These are phyloP conservation scores for Colletotrichum aenigma DNA, from an alignment of 2,329 filamentous ascomycete genomes.

Conservation along the genomic window DNA sequence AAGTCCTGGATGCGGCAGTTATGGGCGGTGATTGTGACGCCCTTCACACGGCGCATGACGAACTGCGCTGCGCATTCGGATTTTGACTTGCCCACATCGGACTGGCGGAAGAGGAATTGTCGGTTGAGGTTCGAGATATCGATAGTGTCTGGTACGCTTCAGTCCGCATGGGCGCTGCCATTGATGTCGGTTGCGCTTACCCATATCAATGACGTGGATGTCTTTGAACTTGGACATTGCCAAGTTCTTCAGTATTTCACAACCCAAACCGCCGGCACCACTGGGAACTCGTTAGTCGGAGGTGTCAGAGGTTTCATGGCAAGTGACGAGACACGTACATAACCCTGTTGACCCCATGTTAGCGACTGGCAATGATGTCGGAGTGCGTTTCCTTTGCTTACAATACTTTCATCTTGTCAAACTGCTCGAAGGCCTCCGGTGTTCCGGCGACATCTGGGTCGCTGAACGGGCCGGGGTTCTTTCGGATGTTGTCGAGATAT, in stretches of 20 bases:
- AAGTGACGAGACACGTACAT: slow-evolving; percentile 44
- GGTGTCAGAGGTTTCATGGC: slow-evolving; percentile 11
- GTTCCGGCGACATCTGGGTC: slow-evolving; percentile 60
- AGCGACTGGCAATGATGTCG: slow-evolving; percentile 1
- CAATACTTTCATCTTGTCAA: slow-evolving; percentile 78
- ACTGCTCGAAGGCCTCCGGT: slow-evolving; percentile 56
- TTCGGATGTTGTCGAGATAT: slow-evolving; percentile 82
- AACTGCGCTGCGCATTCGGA: slow-evolving; percentile 92
- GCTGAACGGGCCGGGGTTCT: slow-evolving; percentile 79
- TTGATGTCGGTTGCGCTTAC: slow-evolving; percentile 46
- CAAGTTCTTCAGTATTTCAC: slow-evolving; percentile 95
- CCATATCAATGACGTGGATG: slow-evolving; percentile 99
- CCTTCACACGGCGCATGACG: slow-evolving; percentile 86
- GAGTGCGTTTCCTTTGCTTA: slow-evolving; percentile 43
- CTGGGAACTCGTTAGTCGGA: slow-evolving; percentile 49
- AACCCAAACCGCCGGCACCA: slow-evolving; percentile 91
- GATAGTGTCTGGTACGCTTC: slow-evolving; percentile 75
- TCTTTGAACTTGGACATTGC: slow-evolving; percentile 95
- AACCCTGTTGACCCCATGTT: slow-evolving; percentile 43
- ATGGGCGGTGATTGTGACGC: slow-evolving; percentile 91
- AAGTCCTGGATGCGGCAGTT: slow-evolving; percentile 97
- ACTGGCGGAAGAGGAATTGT: slow-evolving; percentile 92
- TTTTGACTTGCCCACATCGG: slow-evolving; percentile 92
- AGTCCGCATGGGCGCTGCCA: not conserved
- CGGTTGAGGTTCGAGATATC: slow-evolving; percentile 98